Evolutionary conservation across 2,329 filamentous ascomycete genomes (phyloP), one percentile per base, ranked within the genome.

Genomic region (Furcasterigmium sp.): DNA sequence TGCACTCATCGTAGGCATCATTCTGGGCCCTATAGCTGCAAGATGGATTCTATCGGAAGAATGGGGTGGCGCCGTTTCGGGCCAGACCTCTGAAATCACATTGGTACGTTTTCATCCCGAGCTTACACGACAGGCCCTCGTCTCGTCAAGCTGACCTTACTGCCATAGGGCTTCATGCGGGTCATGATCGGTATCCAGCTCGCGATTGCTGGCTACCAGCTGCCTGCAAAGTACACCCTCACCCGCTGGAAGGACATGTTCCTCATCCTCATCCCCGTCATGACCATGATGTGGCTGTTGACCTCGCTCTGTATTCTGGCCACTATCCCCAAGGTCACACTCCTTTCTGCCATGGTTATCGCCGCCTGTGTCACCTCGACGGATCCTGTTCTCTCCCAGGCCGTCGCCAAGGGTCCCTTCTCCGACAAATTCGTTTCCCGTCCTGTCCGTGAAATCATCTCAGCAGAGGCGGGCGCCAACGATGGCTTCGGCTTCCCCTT

Each of bases 401-500:
- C 77, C 20, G 69, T 82, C 14, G 79, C 78, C n/a, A 82, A 82
- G 54, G 77, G 78, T 0, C 73, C 76, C 0, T 81, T 84, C 50
- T 69, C 79, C 0, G 78, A 83, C 51, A 80, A 79, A 46, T 82
- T 73, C 45, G 78, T 83, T 3, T 64, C 72, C 10, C 69, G 77
- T 2, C 66, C 70, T 3, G 62, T 83, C 4, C 70, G 78, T 20
- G 76, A 82, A 48, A 75, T 82, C 44, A 82, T 83, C 17, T 81
- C 77, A 0, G 70, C 78, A 1, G 79, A 82, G 49, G 77, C 76
- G 4, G 79, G 79, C 8, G 72, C 73, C 3, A 82, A 82, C 47
- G 79, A 83, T 48, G 78, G 79, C 0, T 78, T 83, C 32, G 78
- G 75, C 0, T 82, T 81, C 37, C 78, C 78, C 0, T 82, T 82